phyloP scores from a whole-genome alignment of 1,284 basidiomycete species.

The Ceratobasidium sp. region DNA sequence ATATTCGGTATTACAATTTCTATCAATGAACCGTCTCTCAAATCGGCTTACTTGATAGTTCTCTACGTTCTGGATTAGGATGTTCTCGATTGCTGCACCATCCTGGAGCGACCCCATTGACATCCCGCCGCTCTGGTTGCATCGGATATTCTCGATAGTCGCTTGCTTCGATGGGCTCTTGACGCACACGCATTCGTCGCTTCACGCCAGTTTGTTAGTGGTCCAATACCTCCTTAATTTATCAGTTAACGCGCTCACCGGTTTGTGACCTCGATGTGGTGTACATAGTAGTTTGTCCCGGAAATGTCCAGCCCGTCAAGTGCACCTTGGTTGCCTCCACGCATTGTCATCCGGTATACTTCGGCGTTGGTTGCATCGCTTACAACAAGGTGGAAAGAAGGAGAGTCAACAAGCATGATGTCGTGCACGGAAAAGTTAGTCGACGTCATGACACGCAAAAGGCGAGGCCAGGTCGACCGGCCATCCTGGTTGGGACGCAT shows the following conservation, averaged over 20 bases:
- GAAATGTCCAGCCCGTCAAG: conserved; percentile 60
- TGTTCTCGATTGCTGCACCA: conserved; percentile 57
- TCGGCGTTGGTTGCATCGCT: conserved; percentile 58
- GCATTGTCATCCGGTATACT: conserved; percentile 60
- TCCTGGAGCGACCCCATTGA: conserved; percentile 59
- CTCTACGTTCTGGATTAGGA: conserved; percentile 54
- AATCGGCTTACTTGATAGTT: conserved; percentile 59
- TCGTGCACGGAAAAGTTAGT: conserved; percentile 60
- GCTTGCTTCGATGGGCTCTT: conserved; percentile 58
- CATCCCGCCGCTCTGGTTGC: conserved; percentile 60
- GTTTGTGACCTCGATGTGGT: conserved; percentile 61
- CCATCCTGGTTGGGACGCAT: conserved; percentile 34
- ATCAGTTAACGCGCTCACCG: conserved; percentile 41
- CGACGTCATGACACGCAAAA: conserved; percentile 58
- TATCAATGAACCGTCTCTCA: too few species aligned
- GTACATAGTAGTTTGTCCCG: conserved; percentile 59
- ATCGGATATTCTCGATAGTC: conserved; percentile 60
- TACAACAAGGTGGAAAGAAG: conserved; percentile 61
- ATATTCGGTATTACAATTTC: background rate
- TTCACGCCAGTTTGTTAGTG: background rate
- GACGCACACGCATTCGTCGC: conserved; percentile 61
- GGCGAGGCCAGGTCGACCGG: conserved; percentile 53
- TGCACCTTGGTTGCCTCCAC: conserved; percentile 59
- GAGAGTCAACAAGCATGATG: conserved; percentile 60
- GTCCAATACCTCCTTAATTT: background rate